A percentile compares a stretch with the other conserved stretches of the same genome.
These are phyloP conservation scores for Prorocentrum cordatum DNA, from an alignment of 169 alveolate species.

Conservation along the genomic window DNA sequence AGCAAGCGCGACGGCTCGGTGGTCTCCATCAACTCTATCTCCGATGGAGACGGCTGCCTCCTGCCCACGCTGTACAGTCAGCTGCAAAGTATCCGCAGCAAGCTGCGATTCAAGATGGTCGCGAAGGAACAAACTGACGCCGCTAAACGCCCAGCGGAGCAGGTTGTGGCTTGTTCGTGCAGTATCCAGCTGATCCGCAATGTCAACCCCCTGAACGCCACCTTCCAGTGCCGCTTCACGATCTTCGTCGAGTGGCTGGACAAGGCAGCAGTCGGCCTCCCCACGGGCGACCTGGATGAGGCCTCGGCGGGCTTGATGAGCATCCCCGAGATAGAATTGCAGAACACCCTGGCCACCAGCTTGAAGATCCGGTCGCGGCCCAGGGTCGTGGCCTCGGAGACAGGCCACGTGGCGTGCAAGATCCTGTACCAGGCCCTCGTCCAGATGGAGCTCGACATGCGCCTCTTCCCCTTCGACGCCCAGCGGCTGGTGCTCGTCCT, in stretches of 20 bases:
- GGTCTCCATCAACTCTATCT: too few relatives aligned
- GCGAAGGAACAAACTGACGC: too few relatives aligned
- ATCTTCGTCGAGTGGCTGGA: constrained; percentile 55
- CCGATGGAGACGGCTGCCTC: too few relatives aligned
- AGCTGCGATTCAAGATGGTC: constrained; percentile 53
- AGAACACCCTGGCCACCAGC: constrained; percentile 41
- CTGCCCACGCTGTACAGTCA: too few relatives aligned
- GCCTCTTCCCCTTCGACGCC: constrained; percentile 58
- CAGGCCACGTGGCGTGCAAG: constrained; percentile 43
- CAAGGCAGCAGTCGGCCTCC: constrained; percentile 29
- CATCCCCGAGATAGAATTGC: constrained; percentile 38
- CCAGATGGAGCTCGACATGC: constrained; percentile 61
- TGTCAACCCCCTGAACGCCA: constrained; percentile 51
- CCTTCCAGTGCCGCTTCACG: constrained; percentile 51
- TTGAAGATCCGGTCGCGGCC: constrained; percentile 51
- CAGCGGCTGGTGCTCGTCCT: constrained; percentile 50
- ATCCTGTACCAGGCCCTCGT: constrained; percentile 51
- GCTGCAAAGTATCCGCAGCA: too few relatives aligned
- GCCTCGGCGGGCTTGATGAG: too few relatives aligned
- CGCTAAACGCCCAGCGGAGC: too few relatives aligned
- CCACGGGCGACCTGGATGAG: constrained; percentile 33
- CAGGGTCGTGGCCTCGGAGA: constrained; percentile 19
- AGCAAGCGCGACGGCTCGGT: too few relatives aligned
- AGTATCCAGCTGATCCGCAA: constrained; percentile 37
- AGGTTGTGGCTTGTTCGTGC: constrained; percentile 49